Evolutionary conservation across 371 early-diverging fungal genomes (phyloP).

Genomic region (Haplosporangium sp.): DNA sequence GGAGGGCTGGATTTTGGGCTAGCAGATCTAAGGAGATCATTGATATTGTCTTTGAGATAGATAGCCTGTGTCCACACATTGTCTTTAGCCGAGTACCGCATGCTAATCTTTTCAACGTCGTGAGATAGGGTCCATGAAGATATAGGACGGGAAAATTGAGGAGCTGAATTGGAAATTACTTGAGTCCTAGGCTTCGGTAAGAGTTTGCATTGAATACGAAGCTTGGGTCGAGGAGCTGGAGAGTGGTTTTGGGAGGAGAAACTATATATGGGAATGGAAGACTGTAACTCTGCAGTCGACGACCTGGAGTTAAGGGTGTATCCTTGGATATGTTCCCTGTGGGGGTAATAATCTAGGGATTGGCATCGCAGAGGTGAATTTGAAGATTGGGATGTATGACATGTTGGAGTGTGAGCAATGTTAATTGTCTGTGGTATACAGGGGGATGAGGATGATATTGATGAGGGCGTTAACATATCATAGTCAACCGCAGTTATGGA

Average conservation of each 20-base stretch:
- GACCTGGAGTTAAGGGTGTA: slow-evolving; percentile 8
- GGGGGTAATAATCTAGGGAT: no score
- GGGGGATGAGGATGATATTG: slow-evolving; percentile 6
- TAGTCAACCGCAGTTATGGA: background rate
- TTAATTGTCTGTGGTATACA: background rate
- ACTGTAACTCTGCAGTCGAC: slow-evolving; percentile 30
- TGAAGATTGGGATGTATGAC: background rate
- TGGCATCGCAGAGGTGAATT: background rate
- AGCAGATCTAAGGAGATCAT: background rate
- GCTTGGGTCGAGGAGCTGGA: background rate
- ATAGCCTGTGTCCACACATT: slow-evolving; percentile 3
- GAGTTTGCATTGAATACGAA: background rate
- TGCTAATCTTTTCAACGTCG: background rate
- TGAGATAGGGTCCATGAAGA: background rate
- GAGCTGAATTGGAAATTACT: background rate
- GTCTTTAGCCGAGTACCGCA: slow-evolving; percentile 8
- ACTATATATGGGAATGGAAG: slow-evolving; percentile 4
- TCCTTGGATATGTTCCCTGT: background rate
- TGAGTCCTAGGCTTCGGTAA: background rate
- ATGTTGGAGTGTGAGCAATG: background rate
- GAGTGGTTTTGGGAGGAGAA: slow-evolving; percentile 1
- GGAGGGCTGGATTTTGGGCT: background rate
- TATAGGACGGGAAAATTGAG: slow-evolving; percentile 2
- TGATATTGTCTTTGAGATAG: background rate
- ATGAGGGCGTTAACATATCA: background rate